Evolutionary conservation across 306 rosid genomes (phyloP).

Genomic region (Fragaria ananassa): DNA sequence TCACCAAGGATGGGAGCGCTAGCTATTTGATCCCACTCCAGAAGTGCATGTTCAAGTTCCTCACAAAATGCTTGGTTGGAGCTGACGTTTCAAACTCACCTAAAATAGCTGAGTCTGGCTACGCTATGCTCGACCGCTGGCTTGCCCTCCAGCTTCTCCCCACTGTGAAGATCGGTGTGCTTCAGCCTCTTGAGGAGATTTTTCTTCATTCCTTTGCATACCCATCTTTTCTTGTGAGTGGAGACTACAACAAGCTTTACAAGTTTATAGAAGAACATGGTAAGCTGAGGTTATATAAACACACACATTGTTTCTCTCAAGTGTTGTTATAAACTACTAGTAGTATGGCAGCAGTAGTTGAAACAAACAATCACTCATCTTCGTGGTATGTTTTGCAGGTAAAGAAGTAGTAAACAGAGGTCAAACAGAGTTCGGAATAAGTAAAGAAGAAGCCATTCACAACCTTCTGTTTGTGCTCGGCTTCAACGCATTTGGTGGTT

Average conservation of each 20-base stretch:
- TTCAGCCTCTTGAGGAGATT: slow-evolving; percentile 86
- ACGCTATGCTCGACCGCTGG: slow-evolving; percentile 59
- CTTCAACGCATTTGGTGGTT: slow-evolving; percentile 89
- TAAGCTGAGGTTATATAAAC: neutral
- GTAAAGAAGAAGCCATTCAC: slow-evolving; percentile 58
- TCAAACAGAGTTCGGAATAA: slow-evolving; percentile 58
- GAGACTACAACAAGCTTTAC: slow-evolving; percentile 57
- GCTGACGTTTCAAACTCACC: slow-evolving; percentile 62
- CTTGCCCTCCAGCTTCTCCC: slow-evolving; percentile 83
- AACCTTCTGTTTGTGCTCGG: slow-evolving; percentile 76
- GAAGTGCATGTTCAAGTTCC: slow-evolving; percentile 51
- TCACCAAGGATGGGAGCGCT: slow-evolving; percentile 36
- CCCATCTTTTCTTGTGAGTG: slow-evolving; percentile 65
- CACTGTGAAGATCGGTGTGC: slow-evolving; percentile 46
- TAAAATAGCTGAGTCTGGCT: slow-evolving; percentile 54
- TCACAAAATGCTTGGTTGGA: slow-evolving; percentile 52
- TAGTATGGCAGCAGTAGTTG: neutral
- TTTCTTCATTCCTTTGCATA: slow-evolving; percentile 77
- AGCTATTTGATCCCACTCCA: slow-evolving; percentile 48
- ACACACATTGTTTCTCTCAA: neutral
- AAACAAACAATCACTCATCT: neutral
- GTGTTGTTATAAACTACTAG: neutral
- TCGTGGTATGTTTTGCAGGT: slow-evolving; percentile 28
- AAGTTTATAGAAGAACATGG: slow-evolving; percentile 60
- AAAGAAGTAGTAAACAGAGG: slow-evolving; percentile 58